Percentiles rank a stretch among this genome's conserved stretches.
Evolutionary conservation across 2,329 filamentous ascomycete species (phyloP).

Genomic region (Ilyonectria destructans): DNA sequence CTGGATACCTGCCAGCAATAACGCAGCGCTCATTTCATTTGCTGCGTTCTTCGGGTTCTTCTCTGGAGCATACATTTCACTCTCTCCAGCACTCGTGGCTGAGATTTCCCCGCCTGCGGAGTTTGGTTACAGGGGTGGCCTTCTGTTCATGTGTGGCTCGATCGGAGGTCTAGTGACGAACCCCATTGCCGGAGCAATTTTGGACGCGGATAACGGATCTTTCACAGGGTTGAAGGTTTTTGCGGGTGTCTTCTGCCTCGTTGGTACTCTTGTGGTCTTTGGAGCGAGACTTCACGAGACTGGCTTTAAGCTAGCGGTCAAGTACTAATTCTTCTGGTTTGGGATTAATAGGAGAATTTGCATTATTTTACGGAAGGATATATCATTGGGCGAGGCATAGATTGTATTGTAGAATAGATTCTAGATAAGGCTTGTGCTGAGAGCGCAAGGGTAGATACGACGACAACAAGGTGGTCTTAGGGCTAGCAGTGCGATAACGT

Average conservation of each 20-base stretch:
- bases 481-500: too few relatives aligned
- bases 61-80: conserved; percentile 60
- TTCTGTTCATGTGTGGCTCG: conserved; percentile 67
- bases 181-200: conserved; percentile 69
- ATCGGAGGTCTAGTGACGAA: conserved; percentile 71
- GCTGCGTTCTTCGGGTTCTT: conserved; percentile 61
- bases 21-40: conserved; percentile 55
- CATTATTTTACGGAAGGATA: too few relatives aligned
- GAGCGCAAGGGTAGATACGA: too few relatives aligned
- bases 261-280: conserved; percentile 34
- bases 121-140: conserved; percentile 53
- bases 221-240: conserved; percentile 58
- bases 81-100: conserved; percentile 57
- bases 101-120: conserved; percentile 55
- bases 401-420: too few relatives aligned
- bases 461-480: too few relatives aligned
- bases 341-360: neutral
- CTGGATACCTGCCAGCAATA: conserved; percentile 57
- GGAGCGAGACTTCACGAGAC: conserved; percentile 20
- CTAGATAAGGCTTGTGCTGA: too few relatives aligned
- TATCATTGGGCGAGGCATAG: too few relatives aligned
- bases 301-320: conserved; percentile 13
- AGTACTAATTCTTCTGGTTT: conserved; percentile 9
- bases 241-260: conserved; percentile 41
- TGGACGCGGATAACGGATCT: conserved; percentile 49